phyloP scores from a whole-genome alignment of 1,284 basidiomycete genomes.

The Tilletiaria anomala region DNA sequence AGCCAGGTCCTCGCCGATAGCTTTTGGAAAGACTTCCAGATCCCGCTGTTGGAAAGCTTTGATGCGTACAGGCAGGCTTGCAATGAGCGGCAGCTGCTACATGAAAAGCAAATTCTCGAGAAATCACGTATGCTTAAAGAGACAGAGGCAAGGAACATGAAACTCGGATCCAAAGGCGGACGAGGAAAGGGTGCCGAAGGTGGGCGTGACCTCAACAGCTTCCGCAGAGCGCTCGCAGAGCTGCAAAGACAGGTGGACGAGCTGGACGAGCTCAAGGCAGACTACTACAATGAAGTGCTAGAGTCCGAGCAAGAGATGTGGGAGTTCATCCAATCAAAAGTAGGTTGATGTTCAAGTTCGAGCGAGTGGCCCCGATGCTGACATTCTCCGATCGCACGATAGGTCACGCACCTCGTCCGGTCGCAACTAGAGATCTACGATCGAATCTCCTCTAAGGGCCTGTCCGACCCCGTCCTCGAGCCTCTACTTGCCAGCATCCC shows the following conservation, averaged over 20 bases:
- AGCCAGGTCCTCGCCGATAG: slow-evolving; percentile 79
- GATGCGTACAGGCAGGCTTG: slow-evolving; percentile 64
- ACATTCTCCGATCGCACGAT: background rate
- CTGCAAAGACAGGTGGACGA: slow-evolving; percentile 79
- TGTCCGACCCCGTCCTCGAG: slow-evolving; percentile 67
- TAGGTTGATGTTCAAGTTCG: no score
- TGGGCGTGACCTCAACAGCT: slow-evolving; percentile 47
- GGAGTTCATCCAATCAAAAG: slow-evolving; percentile 59
- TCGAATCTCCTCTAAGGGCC: slow-evolving; percentile 73
- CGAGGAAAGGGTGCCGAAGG: background rate
- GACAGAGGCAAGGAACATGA: slow-evolving; percentile 77
- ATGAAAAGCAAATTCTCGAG: slow-evolving; percentile 45
- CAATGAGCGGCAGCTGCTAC: slow-evolving; percentile 40
- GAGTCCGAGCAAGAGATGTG: slow-evolving; percentile 87
- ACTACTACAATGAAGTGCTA: slow-evolving; percentile 70
- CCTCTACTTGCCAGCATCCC: slow-evolving; percentile 75
- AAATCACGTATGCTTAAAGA: slow-evolving; percentile 71
- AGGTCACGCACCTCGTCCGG: slow-evolving; percentile 22
- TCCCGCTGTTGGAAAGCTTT: slow-evolving; percentile 66
- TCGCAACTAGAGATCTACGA: slow-evolving; percentile 44
- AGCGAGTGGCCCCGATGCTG: no score
- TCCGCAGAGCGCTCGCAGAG: slow-evolving; percentile 41
- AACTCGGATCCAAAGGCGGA: slow-evolving; percentile 50
- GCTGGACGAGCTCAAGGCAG: slow-evolving; percentile 61
- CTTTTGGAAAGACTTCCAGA: slow-evolving; percentile 76